Conservation (phyloP, 768 basidiomycete species). For the Boletus pseudo-olivaceus region DNA sequence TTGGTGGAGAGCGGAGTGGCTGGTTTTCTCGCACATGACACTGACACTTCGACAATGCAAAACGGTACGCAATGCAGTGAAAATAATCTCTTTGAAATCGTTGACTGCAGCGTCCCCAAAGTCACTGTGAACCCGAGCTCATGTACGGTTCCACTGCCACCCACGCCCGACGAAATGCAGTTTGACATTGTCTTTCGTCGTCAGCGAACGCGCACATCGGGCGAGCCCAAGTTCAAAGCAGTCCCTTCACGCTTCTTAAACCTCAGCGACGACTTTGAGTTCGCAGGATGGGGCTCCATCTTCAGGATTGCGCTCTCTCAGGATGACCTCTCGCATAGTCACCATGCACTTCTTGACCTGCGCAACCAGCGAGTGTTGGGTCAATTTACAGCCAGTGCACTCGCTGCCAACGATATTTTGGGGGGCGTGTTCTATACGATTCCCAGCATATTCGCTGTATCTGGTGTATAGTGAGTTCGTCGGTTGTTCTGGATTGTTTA, state of each 20-base stretch:
- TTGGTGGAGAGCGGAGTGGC: not conserved
- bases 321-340: slow-evolving; percentile 39
- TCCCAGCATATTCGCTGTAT: slow-evolving; percentile 58
- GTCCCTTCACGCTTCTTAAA: slow-evolving; percentile 61
- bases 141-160: slow-evolving; percentile 24
- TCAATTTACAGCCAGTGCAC: slow-evolving; percentile 59
- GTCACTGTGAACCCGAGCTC: not conserved
- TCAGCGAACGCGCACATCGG: slow-evolving; percentile 49
- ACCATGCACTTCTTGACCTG: slow-evolving; percentile 28
- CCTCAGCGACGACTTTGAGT: slow-evolving; percentile 63
- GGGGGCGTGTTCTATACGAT: slow-evolving; percentile 69
- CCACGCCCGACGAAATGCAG: slow-evolving; percentile 46
- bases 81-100: not conserved
- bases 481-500: not conserved
- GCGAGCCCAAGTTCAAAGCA: slow-evolving; percentile 36
- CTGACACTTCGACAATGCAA: not conserved
- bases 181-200: slow-evolving; percentile 58
- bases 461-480: slow-evolving; percentile 58
- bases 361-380: slow-evolving; percentile 47
- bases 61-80: slow-evolving; percentile 3
- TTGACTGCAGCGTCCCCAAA: not conserved
- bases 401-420: slow-evolving; percentile 65
- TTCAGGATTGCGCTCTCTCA: slow-evolving; percentile 42
- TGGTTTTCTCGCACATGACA: not conserved
- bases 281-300: slow-evolving; percentile 67